These are phyloP conservation scores for Tylopilus sp. DNA, from an alignment of 768 basidiomycete species.

Conservation along the genomic window DNA sequence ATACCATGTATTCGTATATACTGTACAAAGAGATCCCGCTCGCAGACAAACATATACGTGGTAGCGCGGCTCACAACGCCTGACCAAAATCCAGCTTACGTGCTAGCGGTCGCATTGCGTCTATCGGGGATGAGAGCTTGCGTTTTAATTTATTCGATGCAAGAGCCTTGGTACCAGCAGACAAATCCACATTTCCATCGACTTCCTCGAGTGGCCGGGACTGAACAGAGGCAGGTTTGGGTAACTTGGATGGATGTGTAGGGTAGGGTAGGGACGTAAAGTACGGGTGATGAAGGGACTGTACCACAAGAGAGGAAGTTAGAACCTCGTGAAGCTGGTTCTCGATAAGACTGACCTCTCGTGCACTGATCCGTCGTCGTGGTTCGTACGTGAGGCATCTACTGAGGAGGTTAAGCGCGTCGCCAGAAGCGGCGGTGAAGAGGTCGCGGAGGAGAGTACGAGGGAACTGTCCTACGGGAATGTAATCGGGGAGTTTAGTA, in stretches of 20 bases:
- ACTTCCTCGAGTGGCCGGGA: constrained; percentile 70
- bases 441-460: constrained; percentile 79
- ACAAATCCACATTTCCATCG: constrained; percentile 65
- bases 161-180: constrained; percentile 47
- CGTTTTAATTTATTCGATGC: constrained; percentile 62
- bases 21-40: background rate
- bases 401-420: constrained; percentile 77
- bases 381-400: constrained; percentile 87
- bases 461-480: constrained; percentile 82
- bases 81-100: constrained; percentile 71
- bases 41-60: background rate
- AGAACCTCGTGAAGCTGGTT: too few relatives aligned
- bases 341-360: constrained; percentile 53
- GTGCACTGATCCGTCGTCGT: constrained; percentile 70
- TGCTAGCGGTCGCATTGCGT: constrained; percentile 57
- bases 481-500: constrained; percentile 85
- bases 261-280: constrained; percentile 86
- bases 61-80: constrained; percentile 13
- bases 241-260: constrained; percentile 83
- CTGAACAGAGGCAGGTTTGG: constrained; percentile 56
- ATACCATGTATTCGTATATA: too few relatives aligned
- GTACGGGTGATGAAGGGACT: constrained; percentile 88
- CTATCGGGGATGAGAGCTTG: constrained; percentile 56
- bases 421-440: constrained; percentile 87
- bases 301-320: too few relatives aligned